Conservation (phyloP, 495 filamentous ascomycete genomes). For the Xylaria cubensis region DNA sequence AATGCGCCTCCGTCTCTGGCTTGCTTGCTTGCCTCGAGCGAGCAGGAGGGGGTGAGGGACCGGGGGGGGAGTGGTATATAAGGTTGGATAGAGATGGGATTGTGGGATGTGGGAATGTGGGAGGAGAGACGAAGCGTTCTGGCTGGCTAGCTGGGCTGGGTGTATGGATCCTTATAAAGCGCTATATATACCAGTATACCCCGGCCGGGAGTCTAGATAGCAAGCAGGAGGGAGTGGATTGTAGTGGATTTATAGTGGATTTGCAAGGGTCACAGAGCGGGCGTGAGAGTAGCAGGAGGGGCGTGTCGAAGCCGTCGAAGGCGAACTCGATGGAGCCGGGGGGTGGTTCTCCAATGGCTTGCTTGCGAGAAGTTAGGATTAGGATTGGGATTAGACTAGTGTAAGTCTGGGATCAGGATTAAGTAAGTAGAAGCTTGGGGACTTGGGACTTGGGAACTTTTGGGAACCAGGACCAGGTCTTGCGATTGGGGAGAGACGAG, state of each 20-base stretch:
- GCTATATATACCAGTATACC: constrained; percentile 18
- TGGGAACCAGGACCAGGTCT: background rate
- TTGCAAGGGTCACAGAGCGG: background rate
- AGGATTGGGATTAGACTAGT: too few relatives aligned
- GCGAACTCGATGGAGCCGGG: background rate
- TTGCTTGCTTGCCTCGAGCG: constrained; percentile 23
- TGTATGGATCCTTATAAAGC: background rate
- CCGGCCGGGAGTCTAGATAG: background rate
- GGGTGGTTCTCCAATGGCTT: too few relatives aligned
- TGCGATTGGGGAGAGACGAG: constrained; percentile 2
- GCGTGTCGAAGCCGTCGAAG: background rate
- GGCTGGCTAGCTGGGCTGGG: background rate
- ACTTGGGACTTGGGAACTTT: background rate
- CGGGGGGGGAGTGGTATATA: background rate
- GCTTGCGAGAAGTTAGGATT: too few relatives aligned
- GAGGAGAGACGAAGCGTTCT: background rate
- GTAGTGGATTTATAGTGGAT: background rate
- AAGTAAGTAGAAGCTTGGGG: background rate
- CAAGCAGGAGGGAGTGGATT: background rate
- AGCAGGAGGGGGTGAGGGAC: constrained; percentile 12
- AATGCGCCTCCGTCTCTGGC: constrained; percentile 21
- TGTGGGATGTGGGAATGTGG: background rate
- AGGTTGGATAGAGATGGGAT: too few relatives aligned
- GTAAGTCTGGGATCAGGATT: background rate
- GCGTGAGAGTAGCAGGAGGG: background rate